Evolutionary conservation across 2,329 filamentous ascomycete genomes (phyloP), one percentile per base, ranked within the genome.

Genomic region (Cryphonectria radicalis): DNA sequence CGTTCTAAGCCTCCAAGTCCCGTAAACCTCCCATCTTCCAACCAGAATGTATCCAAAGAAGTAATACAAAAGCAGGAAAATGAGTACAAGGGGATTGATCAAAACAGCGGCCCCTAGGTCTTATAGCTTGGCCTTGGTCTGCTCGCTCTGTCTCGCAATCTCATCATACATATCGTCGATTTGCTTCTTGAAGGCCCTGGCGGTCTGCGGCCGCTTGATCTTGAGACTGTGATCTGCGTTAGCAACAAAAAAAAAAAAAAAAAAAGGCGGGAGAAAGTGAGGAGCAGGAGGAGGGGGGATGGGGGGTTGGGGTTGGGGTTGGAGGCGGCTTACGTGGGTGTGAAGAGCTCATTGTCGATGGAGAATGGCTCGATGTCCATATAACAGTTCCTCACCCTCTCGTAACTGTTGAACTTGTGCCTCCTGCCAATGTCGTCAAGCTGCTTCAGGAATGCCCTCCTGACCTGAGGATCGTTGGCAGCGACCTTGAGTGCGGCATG

Each of bases 371-470:
- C 96, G 19, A 98, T 76, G 77, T 92, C 91, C 75, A 99, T 82
- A 74, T 91, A 82, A 70, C 92, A 87, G 76, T 91, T 92, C 79
- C 88, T 89, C 63, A 98, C 91, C 74, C 90, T 89, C 86, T 99
- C 96, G 77, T 93, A 98, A 75, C 91, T 93, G 79, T 97, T 96
- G 81, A 99, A 95, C 84, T 96, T 97, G 81, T 93, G 90, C 83
- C 91, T 91, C 84, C 88, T 92, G 60, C 89, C 94, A 71, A 97
- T 92, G 69, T 86, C 88, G 72, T 96, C 92, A 46, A 99, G 84
- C 75, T 96, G 89, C 80, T 91, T 92, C 74, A 97, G 79, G 70
- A 97, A 91, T 2, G 93, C 92, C 77, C 89, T 88, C 75, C 89
- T 87, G 32, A 99, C 89, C 78, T 90, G 90, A 66, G 89, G 86